Conservation (phyloP, 257 asterid genomes). For the Jacaranda mimosifolia region DNA sequence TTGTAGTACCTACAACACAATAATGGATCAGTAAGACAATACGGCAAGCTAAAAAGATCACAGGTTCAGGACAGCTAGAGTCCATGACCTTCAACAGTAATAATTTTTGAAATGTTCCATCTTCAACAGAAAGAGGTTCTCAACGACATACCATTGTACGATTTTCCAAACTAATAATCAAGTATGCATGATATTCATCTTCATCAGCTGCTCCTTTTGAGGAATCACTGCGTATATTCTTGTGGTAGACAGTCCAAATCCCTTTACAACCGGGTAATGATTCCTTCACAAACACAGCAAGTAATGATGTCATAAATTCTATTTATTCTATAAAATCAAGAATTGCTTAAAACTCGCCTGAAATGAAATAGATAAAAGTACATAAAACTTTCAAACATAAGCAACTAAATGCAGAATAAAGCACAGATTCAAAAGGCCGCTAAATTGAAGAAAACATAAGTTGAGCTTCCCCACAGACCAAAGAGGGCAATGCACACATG, state of each 20-base stretch:
- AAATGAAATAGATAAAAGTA: slow-evolving; percentile 12
- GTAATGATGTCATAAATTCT: slow-evolving; percentile 24
- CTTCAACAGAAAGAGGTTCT: slow-evolving; percentile 29
- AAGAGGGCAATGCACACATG: slow-evolving; percentile 23
- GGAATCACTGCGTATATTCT: slow-evolving; percentile 77
- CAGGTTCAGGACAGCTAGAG: slow-evolving; percentile 9
- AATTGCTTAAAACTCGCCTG: slow-evolving; percentile 13
- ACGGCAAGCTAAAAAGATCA: slow-evolving; percentile 13
- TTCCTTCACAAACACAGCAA: slow-evolving; percentile 61
- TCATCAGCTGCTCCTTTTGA: slow-evolving; percentile 79
- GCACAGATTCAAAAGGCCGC: slow-evolving; percentile 1
- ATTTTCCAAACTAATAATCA: slow-evolving; percentile 91
- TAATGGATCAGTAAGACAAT: slow-evolving; percentile 27
- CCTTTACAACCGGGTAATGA: slow-evolving; percentile 96
- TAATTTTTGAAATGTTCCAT: slow-evolving; percentile 4
- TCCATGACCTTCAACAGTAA: slow-evolving; percentile 14
- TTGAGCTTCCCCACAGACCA: background rate
- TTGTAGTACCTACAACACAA: slow-evolving; percentile 75
- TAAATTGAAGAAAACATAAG: slow-evolving; percentile 15
- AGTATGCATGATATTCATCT: slow-evolving; percentile 97
- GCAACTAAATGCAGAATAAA: slow-evolving; percentile 22
- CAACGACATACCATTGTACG: slow-evolving; percentile 83
- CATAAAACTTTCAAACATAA: slow-evolving; percentile 12
- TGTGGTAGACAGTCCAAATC: slow-evolving; percentile 98
- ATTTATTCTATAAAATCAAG: slow-evolving; percentile 20